phyloP scores from a whole-genome alignment of 495 filamentous ascomycete genomes.

The Ramalina peruviana region DNA sequence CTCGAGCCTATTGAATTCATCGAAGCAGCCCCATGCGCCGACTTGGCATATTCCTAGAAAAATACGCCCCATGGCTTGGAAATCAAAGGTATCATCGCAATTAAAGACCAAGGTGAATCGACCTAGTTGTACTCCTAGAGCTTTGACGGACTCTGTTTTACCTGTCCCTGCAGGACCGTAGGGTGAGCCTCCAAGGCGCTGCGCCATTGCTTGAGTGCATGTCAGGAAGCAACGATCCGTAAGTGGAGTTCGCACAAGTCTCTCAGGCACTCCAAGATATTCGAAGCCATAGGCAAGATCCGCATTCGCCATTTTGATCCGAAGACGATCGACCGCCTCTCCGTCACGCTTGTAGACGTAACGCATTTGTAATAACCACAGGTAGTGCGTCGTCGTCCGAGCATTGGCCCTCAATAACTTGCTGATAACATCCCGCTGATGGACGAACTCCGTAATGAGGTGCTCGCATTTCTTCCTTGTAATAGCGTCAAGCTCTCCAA shows the following conservation, averaged over 20 bases:
- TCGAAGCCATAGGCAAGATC: constrained; percentile 93
- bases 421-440: constrained; percentile 83
- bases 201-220: constrained; percentile 86
- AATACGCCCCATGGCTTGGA: constrained; percentile 98
- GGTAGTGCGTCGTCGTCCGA: constrained; percentile 62
- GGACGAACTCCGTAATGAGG: constrained; percentile 96
- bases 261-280: constrained; percentile 89
- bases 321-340: constrained; percentile 68
- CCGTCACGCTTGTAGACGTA: constrained; percentile 77
- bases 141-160: constrained; percentile 98
- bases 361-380: constrained; percentile 97
- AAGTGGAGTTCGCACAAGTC: constrained; percentile 87
- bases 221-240: constrained; percentile 98
- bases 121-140: constrained; percentile 87
- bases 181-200: constrained; percentile 88
- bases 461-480: constrained; percentile 93
- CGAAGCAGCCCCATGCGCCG: constrained; percentile 98
- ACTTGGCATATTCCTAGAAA: constrained; percentile 99
- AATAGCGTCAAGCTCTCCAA: constrained; percentile 76
- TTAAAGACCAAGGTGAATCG: constrained; percentile 97
- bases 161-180: constrained; percentile 98
- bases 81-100: constrained; percentile 98
- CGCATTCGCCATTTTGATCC: constrained; percentile 94
- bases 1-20: constrained; percentile 97
- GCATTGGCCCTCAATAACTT: constrained; percentile 67